phyloP scores from a whole-genome alignment of 495 filamentous ascomycete genomes.

The Neurospora sp. region DNA sequence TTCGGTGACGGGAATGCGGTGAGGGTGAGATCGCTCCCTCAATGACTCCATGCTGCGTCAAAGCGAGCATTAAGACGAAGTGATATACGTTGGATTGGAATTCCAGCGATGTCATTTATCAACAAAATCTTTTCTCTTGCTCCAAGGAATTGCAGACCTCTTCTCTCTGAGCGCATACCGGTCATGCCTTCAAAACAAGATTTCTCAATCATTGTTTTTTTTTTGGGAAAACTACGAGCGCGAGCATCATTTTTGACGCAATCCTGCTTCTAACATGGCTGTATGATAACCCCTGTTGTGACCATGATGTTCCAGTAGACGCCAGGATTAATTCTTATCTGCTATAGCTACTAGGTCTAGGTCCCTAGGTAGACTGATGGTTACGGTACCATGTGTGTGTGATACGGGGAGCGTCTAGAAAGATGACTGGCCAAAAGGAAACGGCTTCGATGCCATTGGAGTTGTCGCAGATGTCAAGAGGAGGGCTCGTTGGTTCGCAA shows the following conservation, averaged over 20 bases:
- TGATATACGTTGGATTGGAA: not conserved
- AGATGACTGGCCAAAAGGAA: not conserved
- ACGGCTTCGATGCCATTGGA: not conserved
- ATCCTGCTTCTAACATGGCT: not conserved
- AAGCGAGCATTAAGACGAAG: not conserved
- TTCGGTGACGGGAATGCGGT: not conserved
- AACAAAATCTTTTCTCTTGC: not conserved
- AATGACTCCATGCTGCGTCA: not conserved
- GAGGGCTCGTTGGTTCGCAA: not conserved
- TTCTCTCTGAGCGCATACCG: not conserved
- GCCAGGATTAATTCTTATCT: not conserved
- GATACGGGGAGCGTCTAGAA: not conserved
- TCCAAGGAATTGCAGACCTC: not conserved
- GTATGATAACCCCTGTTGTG: not conserved
- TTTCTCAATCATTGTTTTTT: not conserved
- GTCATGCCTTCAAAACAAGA: not conserved
- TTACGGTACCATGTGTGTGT: not conserved
- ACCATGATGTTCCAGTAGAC: not conserved
- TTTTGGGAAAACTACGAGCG: not conserved
- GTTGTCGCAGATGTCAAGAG: not conserved
- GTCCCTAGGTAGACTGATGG: not conserved
- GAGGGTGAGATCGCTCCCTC: not conserved
- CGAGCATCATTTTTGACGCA: not conserved
- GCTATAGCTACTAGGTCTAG: not conserved
- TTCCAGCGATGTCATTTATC: not conserved